phyloP scores from a whole-genome alignment of 306 rosid species.

The Fragaria vesca region DNA sequence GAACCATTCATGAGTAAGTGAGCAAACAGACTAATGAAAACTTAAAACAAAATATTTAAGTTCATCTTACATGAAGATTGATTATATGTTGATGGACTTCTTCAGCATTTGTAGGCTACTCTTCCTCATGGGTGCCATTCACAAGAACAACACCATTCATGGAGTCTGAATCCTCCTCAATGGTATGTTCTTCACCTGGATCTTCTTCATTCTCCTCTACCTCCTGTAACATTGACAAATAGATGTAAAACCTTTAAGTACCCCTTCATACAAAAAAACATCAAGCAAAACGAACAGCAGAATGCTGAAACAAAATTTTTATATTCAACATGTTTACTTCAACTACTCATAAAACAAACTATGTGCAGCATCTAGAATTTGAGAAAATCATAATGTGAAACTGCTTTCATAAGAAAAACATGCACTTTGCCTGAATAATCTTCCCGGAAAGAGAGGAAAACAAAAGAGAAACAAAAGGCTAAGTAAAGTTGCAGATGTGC shows the following conservation, averaged over 20 bases:
- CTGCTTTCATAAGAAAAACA: neutral
- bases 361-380: neutral
- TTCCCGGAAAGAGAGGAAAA: neutral
- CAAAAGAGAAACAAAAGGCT: neutral
- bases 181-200: conserved; percentile 29
- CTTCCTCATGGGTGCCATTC: conserved; percentile 42
- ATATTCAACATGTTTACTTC: neutral
- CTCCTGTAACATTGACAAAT: conserved; percentile 23
- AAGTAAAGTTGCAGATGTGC: neutral
- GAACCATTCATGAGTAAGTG: neutral
- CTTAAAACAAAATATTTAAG: neutral
- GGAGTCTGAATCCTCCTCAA: conserved; percentile 44
- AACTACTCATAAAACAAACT: neutral
- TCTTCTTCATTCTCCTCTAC: conserved; percentile 29
- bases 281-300: neutral
- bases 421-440: neutral
- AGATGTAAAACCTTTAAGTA: neutral
- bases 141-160: conserved; percentile 40
- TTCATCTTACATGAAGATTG: conserved; percentile 27
- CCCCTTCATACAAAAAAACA: neutral
- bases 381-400: neutral
- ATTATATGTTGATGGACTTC: conserved; percentile 29
- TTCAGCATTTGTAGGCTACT: conserved; percentile 31
- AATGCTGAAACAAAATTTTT: neutral
- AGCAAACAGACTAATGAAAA: conserved; percentile 7